Percentiles rank a stretch among this genome's conserved stretches.
Evolutionary conservation across 2,329 filamentous ascomycete genomes (phyloP).

Genomic region (Penicillium vulpinum): DNA sequence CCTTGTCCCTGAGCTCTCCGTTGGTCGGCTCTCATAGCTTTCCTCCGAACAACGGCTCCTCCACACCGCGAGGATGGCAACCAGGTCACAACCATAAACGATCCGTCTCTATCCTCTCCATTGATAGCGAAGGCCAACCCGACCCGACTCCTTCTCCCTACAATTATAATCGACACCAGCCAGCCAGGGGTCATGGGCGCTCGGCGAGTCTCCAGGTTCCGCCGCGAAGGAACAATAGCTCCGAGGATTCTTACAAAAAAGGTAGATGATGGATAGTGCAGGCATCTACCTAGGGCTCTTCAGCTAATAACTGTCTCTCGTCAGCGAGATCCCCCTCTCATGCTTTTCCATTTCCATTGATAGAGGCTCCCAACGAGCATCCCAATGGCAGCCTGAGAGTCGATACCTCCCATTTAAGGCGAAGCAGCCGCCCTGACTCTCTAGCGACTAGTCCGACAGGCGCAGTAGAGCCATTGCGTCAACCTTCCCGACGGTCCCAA

Average conservation of each 20-base stretch:
- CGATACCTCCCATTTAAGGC: constrained; percentile 34
- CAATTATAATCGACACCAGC: constrained; percentile 50
- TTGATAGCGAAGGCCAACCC: constrained; percentile 55
- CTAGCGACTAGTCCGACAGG: constrained; percentile 35
- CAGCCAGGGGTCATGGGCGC: constrained; percentile 67
- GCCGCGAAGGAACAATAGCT: constrained; percentile 49
- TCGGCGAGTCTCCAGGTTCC: constrained; percentile 80
- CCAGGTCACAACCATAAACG: constrained; percentile 65
- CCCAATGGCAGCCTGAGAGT: constrained; percentile 32
- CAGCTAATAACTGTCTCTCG: constrained; percentile 14
- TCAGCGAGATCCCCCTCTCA: constrained; percentile 37
- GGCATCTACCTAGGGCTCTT: not conserved
- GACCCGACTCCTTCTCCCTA: constrained; percentile 35
- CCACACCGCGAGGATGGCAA: constrained; percentile 35
- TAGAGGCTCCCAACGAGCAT: constrained; percentile 34
- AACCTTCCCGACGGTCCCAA: constrained; percentile 40
- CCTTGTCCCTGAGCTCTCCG: constrained; percentile 44
- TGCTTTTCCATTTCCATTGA: constrained; percentile 32
- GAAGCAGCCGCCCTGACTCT: constrained; percentile 25
- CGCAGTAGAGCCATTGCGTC: constrained; percentile 42
- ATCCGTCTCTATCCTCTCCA: constrained; percentile 79
- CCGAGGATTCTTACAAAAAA: constrained; percentile 42
- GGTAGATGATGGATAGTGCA: constrained; percentile 29
- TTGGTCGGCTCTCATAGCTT: constrained; percentile 43
- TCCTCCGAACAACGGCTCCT: constrained; percentile 35